A percentile compares a stretch with the other conserved stretches of the same genome.
phyloP scores from a whole-genome alignment of 108 stramenopile species.

The Fragilaria radians region DNA sequence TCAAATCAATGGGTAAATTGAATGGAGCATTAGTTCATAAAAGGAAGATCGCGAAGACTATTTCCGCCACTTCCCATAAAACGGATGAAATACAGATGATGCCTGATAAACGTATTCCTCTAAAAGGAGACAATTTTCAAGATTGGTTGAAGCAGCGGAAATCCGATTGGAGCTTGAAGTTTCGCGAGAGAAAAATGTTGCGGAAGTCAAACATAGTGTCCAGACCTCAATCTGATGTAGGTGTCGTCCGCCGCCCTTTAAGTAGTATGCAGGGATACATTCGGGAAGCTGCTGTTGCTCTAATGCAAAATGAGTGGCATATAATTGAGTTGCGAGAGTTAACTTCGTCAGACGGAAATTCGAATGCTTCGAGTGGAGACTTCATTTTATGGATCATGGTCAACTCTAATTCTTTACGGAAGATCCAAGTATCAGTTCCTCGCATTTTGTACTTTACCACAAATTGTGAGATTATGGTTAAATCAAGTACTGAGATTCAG shows the following conservation, averaged over 20 bases:
- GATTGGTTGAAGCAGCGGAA: constrained; percentile 91
- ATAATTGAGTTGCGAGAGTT: constrained; percentile 89
- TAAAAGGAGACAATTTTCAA: constrained; percentile 52
- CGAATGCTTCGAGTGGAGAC: constrained; percentile 61
- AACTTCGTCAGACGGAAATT: constrained; percentile 46
- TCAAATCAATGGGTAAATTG: constrained; percentile 6
- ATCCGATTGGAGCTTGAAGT: constrained; percentile 66
- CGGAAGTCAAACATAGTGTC: constrained; percentile 9
- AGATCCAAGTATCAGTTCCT: constrained; percentile 72
- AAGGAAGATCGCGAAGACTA: constrained; percentile 1
- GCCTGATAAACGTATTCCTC: constrained; percentile 28
- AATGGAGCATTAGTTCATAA: constrained; percentile 73
- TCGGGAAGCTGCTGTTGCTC: constrained; percentile 58
- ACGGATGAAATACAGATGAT: constrained; percentile 5
- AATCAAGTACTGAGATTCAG: constrained; percentile 15
- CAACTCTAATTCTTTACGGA: constrained; percentile 66
- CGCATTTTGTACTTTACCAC: constrained; percentile 77
- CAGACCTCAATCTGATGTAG: constrained; percentile 1
- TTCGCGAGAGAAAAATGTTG: constrained; percentile 29
- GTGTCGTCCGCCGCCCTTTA: constrained; percentile 36
- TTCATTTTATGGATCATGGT: constrained; percentile 92
- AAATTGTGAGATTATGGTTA: constrained; percentile 30
- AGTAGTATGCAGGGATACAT: constrained; percentile 76
- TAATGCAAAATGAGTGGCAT: constrained; percentile 79
- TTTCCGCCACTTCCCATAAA: constrained; percentile 5